Evolutionary conservation across 345 rosid genomes (phyloP).

Genomic region (Gossypium arboreum): DNA sequence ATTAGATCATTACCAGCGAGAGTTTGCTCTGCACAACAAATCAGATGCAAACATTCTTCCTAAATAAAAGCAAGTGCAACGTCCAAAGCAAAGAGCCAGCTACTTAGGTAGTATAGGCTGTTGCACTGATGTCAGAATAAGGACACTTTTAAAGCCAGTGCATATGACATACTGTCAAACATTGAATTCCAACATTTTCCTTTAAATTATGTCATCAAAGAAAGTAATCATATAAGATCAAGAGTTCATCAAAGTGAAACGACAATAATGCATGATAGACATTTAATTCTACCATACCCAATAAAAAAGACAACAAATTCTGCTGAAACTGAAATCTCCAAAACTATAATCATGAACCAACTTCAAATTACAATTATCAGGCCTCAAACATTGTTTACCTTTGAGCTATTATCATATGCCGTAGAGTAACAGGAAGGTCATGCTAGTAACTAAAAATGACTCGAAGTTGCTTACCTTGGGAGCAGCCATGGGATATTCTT

Average conservation of each 20-base stretch:
- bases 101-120: not conserved
- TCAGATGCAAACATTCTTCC: not conserved
- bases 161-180: not conserved
- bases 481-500: conserved; percentile 99
- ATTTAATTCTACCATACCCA: not conserved
- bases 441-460: not conserved
- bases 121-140: not conserved
- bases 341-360: not conserved
- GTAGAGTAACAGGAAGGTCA: not conserved
- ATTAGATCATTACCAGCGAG: not conserved
- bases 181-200: not conserved
- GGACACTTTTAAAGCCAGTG: not conserved
- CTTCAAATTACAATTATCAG: not conserved
- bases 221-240: too few relatives aligned
- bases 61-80: not conserved
- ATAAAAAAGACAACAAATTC: not conserved
- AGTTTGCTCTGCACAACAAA: not conserved
- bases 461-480: conserved; percentile 63
- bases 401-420: not conserved
- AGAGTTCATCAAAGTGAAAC: not conserved
- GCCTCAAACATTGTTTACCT: not conserved
- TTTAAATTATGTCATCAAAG: not conserved
- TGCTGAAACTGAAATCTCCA: not conserved
- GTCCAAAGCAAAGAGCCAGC: not conserved
- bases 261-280: not conserved